These are phyloP conservation scores for Abortiporus biennis DNA, from an alignment of 1,284 basidiomycete genomes.

Conservation along the genomic window DNA sequence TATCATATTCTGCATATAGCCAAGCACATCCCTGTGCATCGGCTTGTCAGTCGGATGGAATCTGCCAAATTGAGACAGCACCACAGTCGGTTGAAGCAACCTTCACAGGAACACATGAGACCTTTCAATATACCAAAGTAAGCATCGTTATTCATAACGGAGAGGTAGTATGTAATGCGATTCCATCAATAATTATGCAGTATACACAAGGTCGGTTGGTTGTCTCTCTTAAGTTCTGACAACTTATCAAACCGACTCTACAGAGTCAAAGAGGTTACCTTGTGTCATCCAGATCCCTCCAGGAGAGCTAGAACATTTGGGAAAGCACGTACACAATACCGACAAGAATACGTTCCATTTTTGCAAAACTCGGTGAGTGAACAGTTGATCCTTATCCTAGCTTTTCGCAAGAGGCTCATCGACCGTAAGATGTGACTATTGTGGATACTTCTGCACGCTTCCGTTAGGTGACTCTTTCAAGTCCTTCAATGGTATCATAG, in stretches of 20 bases:
- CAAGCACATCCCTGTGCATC: conserved; percentile 43
- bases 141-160: conserved; percentile 5
- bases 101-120: conserved; percentile 40
- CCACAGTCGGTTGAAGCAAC: conserved; percentile 54
- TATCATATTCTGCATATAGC: conserved; percentile 18
- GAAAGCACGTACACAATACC: conserved; percentile 41
- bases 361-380: conserved; percentile 39
- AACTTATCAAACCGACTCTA: no score
- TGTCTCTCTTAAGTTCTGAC: no score
- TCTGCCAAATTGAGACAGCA: conserved; percentile 50
- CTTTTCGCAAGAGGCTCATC: conserved; percentile 1
- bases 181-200: no score
- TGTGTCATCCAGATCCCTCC: conserved; percentile 42
- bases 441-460: conserved; percentile 53
- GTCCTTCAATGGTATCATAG: neutral
- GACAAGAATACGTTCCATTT: conserved; percentile 28
- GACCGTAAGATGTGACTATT: conserved; percentile 49
- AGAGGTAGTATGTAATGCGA: no score
- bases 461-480: conserved; percentile 39
- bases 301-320: conserved; percentile 35
- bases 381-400: neutral
- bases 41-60: conserved; percentile 37
- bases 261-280: conserved; percentile 41
- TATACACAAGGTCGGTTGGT: conserved; percentile 28
- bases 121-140: conserved; percentile 46